Percentiles rank a stretch among this genome's conserved stretches.
Evolutionary conservation across 495 filamentous ascomycete genomes (phyloP).

Genomic region (Neurospora discreta): DNA sequence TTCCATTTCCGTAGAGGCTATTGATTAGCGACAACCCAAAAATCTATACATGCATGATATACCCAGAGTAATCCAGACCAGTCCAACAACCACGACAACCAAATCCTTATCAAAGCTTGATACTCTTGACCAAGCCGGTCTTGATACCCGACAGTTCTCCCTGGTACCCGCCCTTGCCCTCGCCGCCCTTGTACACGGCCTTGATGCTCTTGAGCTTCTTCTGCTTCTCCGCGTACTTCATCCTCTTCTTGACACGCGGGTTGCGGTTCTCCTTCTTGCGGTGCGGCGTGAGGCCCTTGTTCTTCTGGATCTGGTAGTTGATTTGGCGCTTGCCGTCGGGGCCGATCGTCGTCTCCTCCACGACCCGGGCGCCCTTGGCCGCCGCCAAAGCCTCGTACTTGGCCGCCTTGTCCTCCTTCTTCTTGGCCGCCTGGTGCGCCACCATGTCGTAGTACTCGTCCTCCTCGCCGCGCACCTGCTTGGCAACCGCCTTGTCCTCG

Average conservation of each 20-base stretch:
- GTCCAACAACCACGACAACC: not conserved
- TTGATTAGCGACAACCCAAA: not conserved
- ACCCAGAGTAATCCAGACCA: not conserved
- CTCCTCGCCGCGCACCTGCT: slow-evolving; percentile 41
- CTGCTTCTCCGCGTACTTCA: slow-evolving; percentile 84
- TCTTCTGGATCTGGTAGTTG: slow-evolving; percentile 87
- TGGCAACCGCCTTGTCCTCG: slow-evolving; percentile 37
- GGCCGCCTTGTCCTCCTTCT: slow-evolving; percentile 59
- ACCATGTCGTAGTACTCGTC: slow-evolving; percentile 88
- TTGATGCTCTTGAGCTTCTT: slow-evolving; percentile 84
- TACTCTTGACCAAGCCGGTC: slow-evolving; percentile 81
- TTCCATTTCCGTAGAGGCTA: not conserved
- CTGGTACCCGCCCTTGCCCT: slow-evolving; percentile 75
- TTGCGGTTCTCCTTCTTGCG: slow-evolving; percentile 89
- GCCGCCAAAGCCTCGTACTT: slow-evolving; percentile 32
- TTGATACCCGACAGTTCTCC: slow-evolving; percentile 96
- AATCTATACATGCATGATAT: not conserved
- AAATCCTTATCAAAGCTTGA: slow-evolving; percentile 47
- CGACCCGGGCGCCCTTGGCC: slow-evolving; percentile 42
- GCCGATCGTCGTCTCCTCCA: slow-evolving; percentile 48
- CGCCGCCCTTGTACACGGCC: slow-evolving; percentile 77
- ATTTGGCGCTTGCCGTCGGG: slow-evolving; percentile 81
- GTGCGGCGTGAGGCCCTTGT: slow-evolving; percentile 83
- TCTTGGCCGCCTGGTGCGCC: slow-evolving; percentile 53
- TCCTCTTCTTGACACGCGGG: slow-evolving; percentile 93